Evolutionary conservation across 257 asterid species (phyloP).

Genomic region (Solanum verrucosum): DNA sequence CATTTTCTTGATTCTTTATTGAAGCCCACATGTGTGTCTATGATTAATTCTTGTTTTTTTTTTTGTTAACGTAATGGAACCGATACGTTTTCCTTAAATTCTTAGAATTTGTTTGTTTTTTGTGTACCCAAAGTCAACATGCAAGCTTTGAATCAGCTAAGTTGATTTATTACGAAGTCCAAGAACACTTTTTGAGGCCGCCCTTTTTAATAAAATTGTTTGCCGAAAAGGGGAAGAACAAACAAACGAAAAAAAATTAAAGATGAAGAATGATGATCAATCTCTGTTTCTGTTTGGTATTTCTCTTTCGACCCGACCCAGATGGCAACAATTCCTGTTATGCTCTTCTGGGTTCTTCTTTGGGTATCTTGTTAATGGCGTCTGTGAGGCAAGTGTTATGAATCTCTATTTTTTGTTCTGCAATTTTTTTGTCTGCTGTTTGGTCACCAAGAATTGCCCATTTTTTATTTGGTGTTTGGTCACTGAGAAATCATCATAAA

Average conservation of each 20-base stretch:
- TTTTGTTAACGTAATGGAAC: slow-evolving; percentile 26
- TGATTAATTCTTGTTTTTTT: background rate
- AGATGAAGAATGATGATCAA: slow-evolving; percentile 72
- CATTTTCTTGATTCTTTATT: background rate
- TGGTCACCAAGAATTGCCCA: background rate
- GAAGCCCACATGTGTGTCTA: background rate
- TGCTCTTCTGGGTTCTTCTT: slow-evolving; percentile 93
- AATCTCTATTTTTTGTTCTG: background rate
- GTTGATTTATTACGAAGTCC: slow-evolving; percentile 19
- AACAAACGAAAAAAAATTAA: background rate
- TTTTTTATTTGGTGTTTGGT: background rate
- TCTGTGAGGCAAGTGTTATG: slow-evolving; percentile 61
- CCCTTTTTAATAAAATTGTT: background rate
- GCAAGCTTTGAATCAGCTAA: slow-evolving; percentile 25
- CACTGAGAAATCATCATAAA: background rate
- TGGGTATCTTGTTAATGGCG: slow-evolving; percentile 84
- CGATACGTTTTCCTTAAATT: slow-evolving; percentile 31
- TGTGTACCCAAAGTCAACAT: slow-evolving; percentile 34
- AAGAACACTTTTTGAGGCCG: background rate
- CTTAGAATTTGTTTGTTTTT: background rate
- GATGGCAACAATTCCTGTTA: slow-evolving; percentile 81
- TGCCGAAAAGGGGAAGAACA: background rate
- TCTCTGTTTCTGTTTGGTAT: slow-evolving; percentile 75
- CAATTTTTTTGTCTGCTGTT: background rate
- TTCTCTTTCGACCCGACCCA: slow-evolving; percentile 54